Evolutionary conservation across 2,329 filamentous ascomycete genomes (phyloP), one percentile per base, ranked within the genome.

Genomic region (Alternaria viburni): DNA sequence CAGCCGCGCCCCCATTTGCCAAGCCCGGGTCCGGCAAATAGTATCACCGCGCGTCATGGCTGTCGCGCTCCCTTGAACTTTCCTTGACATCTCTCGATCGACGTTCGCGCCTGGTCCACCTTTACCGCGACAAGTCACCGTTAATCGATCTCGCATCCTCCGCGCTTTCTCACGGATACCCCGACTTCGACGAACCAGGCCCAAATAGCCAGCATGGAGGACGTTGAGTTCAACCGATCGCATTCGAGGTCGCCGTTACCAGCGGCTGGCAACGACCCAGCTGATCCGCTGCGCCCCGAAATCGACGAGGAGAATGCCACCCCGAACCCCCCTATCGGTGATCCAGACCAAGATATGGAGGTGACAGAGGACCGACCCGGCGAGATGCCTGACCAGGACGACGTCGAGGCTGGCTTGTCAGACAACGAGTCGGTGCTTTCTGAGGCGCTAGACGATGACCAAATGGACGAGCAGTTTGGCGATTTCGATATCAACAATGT

Each of bases 391-490:
- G 76, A 79, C 50, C 69, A 76, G 55, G 80, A 82, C 43, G 77
- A 79, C 28, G 65, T 77, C 52, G 75, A 79, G 59, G 78, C 80
- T 44, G 82, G 80, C 30, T 76, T 86, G 32, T 87, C 86, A 17
- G 87, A 89, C 71, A 84, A 86, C 58, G 88, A 90, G 68, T 90
- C 88, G 4, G 84, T 85, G 10, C 82, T 90, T 28, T 89, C 88
- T 15, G 88, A 90, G 73, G 70, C 70, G 25, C 83, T 90, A 56
- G 87, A 90, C 69, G 88, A 90, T 73, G 86, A 86, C 44, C 86
- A 90, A 73, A 89, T 90, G 68, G 87, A 88, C 65, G 84, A 89
- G 72, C 71, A 73, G 47, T 74, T 74, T 56, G 70, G 70, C 59
- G 85, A 90, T 71, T 90, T 90, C 71, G 86, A 90, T 70, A 85